These are phyloP conservation scores for Lagerstroemia speciosa DNA, from an alignment of 345 rosid genomes.

Conservation along the genomic window DNA sequence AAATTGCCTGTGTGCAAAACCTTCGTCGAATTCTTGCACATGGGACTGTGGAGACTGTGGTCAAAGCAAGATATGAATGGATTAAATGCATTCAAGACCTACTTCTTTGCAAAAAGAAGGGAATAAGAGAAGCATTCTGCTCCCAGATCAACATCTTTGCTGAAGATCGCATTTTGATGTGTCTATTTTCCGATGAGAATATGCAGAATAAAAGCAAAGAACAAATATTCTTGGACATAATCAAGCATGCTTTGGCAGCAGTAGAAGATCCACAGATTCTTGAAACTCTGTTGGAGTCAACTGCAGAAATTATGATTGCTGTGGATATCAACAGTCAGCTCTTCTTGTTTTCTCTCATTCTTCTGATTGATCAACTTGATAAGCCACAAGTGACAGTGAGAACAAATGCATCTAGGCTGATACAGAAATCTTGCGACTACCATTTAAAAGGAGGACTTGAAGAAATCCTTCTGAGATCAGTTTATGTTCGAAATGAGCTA, in stretches of 20 bases:
- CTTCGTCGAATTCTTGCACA: constrained; percentile 66
- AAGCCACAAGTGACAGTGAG: constrained; percentile 55
- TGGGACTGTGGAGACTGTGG: constrained; percentile 36
- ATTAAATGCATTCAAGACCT: constrained; percentile 52
- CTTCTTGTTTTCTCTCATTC: constrained; percentile 55
- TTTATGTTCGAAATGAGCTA: constrained; percentile 49
- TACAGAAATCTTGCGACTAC: constrained; percentile 55
- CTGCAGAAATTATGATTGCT: constrained; percentile 64
- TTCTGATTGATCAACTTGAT: constrained; percentile 88
- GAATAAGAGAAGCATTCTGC: constrained; percentile 79
- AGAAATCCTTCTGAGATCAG: constrained; percentile 44
- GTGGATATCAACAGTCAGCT: constrained; percentile 55
- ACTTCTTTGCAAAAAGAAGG: constrained; percentile 53
- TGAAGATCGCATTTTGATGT: constrained; percentile 32
- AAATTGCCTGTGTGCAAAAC: constrained; percentile 65
- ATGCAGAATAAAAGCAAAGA: constrained; percentile 29
- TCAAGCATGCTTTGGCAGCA: constrained; percentile 44
- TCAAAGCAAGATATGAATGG: constrained; percentile 55
- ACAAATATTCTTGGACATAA: constrained; percentile 41
- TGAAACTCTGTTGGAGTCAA: constrained; percentile 74
- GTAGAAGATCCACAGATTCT: constrained; percentile 55
- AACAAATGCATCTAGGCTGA: constrained; percentile 60
- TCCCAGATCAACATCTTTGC: constrained; percentile 61
- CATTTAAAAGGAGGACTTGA: constrained; percentile 79
- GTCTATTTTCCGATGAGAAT: constrained; percentile 44